Evolutionary conservation across 2,329 filamentous ascomycete genomes (phyloP).

Genomic region (Aspergillus proliferans): DNA sequence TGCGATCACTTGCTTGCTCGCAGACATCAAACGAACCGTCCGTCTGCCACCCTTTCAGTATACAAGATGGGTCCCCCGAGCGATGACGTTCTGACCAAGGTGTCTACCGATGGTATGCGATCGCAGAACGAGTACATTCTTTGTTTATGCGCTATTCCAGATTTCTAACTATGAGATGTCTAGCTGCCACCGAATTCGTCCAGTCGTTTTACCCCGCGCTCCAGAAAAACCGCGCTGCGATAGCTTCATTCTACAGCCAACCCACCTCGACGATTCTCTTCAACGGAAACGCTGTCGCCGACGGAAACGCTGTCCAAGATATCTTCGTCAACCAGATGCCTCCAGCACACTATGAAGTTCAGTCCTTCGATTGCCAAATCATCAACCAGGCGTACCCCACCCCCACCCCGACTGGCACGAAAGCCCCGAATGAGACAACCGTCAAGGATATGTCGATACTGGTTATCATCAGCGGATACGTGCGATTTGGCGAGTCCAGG

Average conservation of each 20-base stretch:
- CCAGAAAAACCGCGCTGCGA: constrained; percentile 50
- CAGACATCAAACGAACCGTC: not conserved
- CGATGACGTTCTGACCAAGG: constrained; percentile 34
- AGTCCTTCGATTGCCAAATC: constrained; percentile 70
- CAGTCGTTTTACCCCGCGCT: constrained; percentile 71
- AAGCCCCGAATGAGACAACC: constrained; percentile 36
- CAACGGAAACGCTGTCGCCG: constrained; percentile 65
- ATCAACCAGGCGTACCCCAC: constrained; percentile 64
- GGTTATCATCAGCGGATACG: constrained; percentile 66
- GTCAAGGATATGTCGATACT: constrained; percentile 61
- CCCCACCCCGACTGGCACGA: constrained; percentile 37
- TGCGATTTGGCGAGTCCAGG: constrained; percentile 59
- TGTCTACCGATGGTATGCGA: constrained; percentile 37
- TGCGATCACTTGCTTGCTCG: not conserved
- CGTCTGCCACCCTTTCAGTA: not conserved
- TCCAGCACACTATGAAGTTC: constrained; percentile 62
- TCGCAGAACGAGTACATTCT: not conserved
- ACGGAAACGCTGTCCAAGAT: constrained; percentile 59
- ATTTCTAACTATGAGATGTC: not conserved
- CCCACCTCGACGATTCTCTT: constrained; percentile 63
- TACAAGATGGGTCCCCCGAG: constrained; percentile 23
- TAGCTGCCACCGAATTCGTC: constrained; percentile 66
- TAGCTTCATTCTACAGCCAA: constrained; percentile 64
- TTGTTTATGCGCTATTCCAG: not conserved
- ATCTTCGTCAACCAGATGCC: constrained; percentile 63